phyloP scores from a whole-genome alignment of 768 basidiomycete species.

The Boletus subparvulus region DNA sequence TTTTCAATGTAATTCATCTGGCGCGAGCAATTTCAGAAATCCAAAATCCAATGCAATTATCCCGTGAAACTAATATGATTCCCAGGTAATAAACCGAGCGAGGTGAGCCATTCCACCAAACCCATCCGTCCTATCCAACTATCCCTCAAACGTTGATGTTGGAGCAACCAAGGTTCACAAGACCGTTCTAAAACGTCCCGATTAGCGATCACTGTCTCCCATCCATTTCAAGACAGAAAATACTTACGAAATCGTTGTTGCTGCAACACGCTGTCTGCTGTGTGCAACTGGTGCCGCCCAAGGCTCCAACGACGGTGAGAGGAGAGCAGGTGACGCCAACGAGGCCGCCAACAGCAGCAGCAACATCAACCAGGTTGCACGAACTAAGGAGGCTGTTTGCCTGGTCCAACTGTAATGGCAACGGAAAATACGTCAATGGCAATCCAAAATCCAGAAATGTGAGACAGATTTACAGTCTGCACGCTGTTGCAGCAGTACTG shows the following conservation, averaged over 20 bases:
- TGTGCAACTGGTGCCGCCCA: background rate
- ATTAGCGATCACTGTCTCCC: too few species aligned
- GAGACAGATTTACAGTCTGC: background rate
- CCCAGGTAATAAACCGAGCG: background rate
- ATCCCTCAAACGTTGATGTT: background rate
- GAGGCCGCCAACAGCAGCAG: background rate
- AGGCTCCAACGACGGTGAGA: background rate
- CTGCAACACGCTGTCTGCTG: background rate
- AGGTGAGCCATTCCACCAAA: background rate
- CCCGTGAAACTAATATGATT: background rate
- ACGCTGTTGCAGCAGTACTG: slow-evolving; percentile 10
- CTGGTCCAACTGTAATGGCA: background rate
- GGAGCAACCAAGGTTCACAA: background rate
- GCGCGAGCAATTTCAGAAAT: too few species aligned
- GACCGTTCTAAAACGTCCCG: background rate
- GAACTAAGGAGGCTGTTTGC: fast-evolving
- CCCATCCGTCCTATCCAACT: background rate
- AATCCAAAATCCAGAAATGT: background rate
- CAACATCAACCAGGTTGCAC: background rate
- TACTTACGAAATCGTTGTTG: background rate
- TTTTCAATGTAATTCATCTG: too few species aligned
- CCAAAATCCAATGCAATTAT: too few species aligned
- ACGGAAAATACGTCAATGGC: background rate
- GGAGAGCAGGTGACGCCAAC: slow-evolving; percentile 1
- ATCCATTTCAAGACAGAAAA: background rate